A percentile compares a stretch with the other conserved stretches of the same genome.
phyloP scores from a whole-genome alignment of 495 filamentous ascomycete genomes.

The Penicillium taxi region DNA sequence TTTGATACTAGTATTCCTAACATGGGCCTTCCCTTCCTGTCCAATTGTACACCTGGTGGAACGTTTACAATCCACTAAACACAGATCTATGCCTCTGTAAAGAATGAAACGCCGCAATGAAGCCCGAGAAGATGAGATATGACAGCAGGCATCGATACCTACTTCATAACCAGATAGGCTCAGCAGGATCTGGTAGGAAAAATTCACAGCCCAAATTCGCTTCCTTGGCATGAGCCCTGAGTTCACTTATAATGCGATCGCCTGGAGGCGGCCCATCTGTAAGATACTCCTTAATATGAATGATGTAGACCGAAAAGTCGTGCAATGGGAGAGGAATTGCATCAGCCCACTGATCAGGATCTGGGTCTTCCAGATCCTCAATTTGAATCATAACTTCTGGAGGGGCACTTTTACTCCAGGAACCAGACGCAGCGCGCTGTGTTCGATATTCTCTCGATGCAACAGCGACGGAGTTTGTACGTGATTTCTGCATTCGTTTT shows the following conservation, averaged over 20 bases:
- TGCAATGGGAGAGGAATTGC: constrained; percentile 33
- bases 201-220: constrained; percentile 71
- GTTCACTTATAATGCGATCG: constrained; percentile 59
- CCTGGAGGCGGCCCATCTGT: constrained; percentile 53
- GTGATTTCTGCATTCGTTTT: constrained; percentile 12
- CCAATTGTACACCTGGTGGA: too few relatives aligned
- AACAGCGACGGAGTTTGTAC: background rate
- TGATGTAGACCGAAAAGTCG: constrained; percentile 60
- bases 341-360: constrained; percentile 17
- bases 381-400: too few relatives aligned
- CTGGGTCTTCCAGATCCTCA: constrained; percentile 9
- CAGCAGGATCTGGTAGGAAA: constrained; percentile 53
- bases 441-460: background rate
- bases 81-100: too few relatives aligned
- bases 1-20: too few relatives aligned
- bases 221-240: constrained; percentile 51
- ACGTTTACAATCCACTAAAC: too few relatives aligned
- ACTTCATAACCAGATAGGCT: constrained; percentile 33
- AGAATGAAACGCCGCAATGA: background rate
- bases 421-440: too few relatives aligned
- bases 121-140: background rate
- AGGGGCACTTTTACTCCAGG: too few relatives aligned
- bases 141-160: background rate
- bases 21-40: too few relatives aligned
- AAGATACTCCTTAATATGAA: constrained; percentile 75